Base-by-base conservation (phyloP, 2,329 filamentous ascomycete species). In the Colletotrichum eleusines region DNA sequence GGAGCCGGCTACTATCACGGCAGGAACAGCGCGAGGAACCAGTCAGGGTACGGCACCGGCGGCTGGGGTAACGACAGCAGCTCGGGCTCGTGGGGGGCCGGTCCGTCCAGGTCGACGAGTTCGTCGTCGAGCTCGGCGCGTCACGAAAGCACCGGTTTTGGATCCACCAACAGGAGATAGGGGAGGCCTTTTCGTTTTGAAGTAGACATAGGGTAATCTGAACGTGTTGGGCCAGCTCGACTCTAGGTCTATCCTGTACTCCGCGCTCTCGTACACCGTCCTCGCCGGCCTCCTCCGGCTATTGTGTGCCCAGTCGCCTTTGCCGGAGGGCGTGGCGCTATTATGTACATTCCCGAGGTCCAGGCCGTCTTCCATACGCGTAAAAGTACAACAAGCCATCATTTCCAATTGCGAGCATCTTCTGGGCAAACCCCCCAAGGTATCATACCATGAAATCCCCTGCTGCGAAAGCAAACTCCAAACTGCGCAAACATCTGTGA, bases 111-210 rank as follows among this genome's bases (percentile, higher is more conserved):
- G 35, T 79, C 80, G 3, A 83, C 83, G 0, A 77, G 79, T 20
- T 81, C 80, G 2, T 76, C 75, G 35, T 80, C 81, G 16, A 81
- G 80, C 51, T 86, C 84, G 11, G 82, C 85, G 18, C 86, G 88
- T 63, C 86, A 91, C 75, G 87, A 91, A 75, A 92, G 90, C 75
- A 94, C 91, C 0, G 92, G 92, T 0, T 94, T 93, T 76, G 92
- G 92, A 11, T 91, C 89, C 11, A 94, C 92, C 0, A 88, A 83
- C 69, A 84, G 90, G 68, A 84, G 89, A 74, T 91, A 76, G 71
- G 6, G 5, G 5, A 14, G 28, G 31, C n/a, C 12, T 4, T 60
- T 42, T 20, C 40, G 67, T 73, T 62, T 63, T 62, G 46, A 57
- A 64, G 63, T 59, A 74, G 72, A 72, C 42, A 57, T n/a, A 8